These are phyloP conservation scores for Saturnispora galanensis DNA, from an alignment of 805 yeast genomes.

Conservation along the genomic window DNA sequence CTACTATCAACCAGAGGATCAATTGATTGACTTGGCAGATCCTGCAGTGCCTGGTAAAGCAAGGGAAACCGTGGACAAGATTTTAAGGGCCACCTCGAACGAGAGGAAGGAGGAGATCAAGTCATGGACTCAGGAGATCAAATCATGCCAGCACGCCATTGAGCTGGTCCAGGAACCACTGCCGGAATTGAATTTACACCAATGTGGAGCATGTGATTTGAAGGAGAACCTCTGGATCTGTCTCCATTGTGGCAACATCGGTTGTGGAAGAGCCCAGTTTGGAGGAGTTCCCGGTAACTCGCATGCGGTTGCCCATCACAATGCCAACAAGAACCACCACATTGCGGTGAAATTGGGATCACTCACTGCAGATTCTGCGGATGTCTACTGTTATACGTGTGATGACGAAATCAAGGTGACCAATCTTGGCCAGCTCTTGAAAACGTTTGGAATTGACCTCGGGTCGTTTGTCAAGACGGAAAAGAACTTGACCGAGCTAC, in stretches of 20 bases:
- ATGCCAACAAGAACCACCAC: slow-evolving; percentile 46
- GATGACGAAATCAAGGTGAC: slow-evolving; percentile 84
- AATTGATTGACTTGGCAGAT: slow-evolving; percentile 22
- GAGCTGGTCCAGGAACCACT: slow-evolving; percentile 34
- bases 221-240: slow-evolving; percentile 86
- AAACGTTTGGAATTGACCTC: slow-evolving; percentile 59
- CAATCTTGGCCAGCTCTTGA: slow-evolving; percentile 36
- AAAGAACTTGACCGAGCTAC: slow-evolving; percentile 78
- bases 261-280: slow-evolving; percentile 92
- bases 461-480: slow-evolving; percentile 58
- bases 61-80: slow-evolving; percentile 29
- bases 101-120: slow-evolving; percentile 58
- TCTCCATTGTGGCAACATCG: slow-evolving; percentile 78
- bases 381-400: slow-evolving; percentile 81
- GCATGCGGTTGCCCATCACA: slow-evolving; percentile 74
- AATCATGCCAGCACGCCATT: slow-evolving; percentile 68
- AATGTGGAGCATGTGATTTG: slow-evolving; percentile 55
- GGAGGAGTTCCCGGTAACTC: slow-evolving; percentile 93
- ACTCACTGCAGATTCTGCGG: slow-evolving; percentile 67
- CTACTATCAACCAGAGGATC: slow-evolving; percentile 29
- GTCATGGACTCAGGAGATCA: slow-evolving; percentile 86
- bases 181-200: slow-evolving; percentile 25
- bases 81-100: slow-evolving; percentile 50
- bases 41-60: slow-evolving; percentile 23
- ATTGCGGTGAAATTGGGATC: slow-evolving; percentile 90